Base-by-base conservation (phyloP, 2,329 filamentous ascomycete species). In the Diaporthe amygdali region DNA sequence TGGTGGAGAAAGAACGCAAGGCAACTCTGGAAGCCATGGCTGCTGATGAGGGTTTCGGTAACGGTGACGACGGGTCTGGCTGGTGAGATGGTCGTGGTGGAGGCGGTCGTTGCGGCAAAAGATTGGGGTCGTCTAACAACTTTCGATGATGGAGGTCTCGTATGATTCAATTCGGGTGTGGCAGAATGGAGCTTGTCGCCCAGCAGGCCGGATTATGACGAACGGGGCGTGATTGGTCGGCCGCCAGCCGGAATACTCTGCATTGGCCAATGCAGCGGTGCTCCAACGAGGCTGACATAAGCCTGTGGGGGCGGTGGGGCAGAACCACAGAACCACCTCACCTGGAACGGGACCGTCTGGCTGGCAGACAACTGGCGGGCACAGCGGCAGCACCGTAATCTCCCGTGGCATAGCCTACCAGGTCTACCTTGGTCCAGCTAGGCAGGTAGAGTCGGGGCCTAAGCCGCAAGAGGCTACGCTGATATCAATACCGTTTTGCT, bases 11-110 rank as follows among this genome's bases (percentile, higher is more conserved):
- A 73, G 88, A 84, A 74, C 89, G 84, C 76, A 88, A 87, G 75
- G 88, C 83, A 78, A 89, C 81, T 76, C 86, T 80, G 77, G 89
- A 89, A 73, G 88, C 86, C 88, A 90, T 90, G 80, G 78, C 82
- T 80, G 75, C 75, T 49, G 59, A 20, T 49, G 44, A 14, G 39
- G 75, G 76, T 72, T 63, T 71, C 66, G 70, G 72, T 70, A 66
- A 49, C n/a, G 59, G 44, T 27, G 41, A 49, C 39, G 66, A 34
- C 15, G 34, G 22, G 15, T 49, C 22, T 10, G 66, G 39, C 25
- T 34, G 14, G 68, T 30, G 55, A 27, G n/a, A 20, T 10, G 63
- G 55, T 68, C 59, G 68, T 54, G 63, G 72, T 59, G 30, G 61
- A 52, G 69, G 59, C 66, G 66, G 73, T 70, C 14, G 71, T 71